Percentiles rank a stretch among this genome's conserved stretches.
Conservation (phyloP, 257 asterid species). For the Perilla frutescens region DNA sequence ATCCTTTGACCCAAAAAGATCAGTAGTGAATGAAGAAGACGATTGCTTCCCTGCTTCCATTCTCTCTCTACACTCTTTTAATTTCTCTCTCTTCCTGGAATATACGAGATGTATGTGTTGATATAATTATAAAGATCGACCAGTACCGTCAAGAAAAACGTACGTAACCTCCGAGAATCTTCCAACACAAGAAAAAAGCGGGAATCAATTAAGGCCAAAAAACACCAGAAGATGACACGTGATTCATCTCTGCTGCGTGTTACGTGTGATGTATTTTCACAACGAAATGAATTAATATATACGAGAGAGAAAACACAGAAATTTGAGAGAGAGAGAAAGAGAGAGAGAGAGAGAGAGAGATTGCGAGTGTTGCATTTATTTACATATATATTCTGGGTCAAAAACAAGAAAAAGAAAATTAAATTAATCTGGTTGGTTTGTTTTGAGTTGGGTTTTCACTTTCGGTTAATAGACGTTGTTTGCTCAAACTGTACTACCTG, state of each 20-base stretch:
- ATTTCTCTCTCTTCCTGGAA: no score
- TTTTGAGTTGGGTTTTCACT: constrained; percentile 7
- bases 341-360: no score
- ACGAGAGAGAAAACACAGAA: no score
- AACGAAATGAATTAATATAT: no score
- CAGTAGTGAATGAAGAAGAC: constrained; percentile 58
- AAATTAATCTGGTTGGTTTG: background rate
- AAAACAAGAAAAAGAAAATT: background rate
- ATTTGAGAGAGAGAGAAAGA: no score
- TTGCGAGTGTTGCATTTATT: no score
- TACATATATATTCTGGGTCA: background rate
- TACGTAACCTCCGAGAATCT: constrained; percentile 36
- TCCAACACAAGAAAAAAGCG: constrained; percentile 26
- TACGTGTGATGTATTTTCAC: no score
- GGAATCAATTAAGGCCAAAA: background rate
- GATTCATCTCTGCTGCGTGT: no score
- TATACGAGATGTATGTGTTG: no score
- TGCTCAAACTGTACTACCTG: constrained; percentile 36
- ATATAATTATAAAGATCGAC: no score
- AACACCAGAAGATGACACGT: no score
- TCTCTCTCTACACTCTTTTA: constrained; percentile 22
- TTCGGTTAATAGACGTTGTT: constrained; percentile 33
- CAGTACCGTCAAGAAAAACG: no score
- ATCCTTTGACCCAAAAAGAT: constrained; percentile 67
- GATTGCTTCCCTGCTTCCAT: constrained; percentile 60